phyloP scores from a whole-genome alignment of 208 protist species.

The Crithidia sp. region DNA sequence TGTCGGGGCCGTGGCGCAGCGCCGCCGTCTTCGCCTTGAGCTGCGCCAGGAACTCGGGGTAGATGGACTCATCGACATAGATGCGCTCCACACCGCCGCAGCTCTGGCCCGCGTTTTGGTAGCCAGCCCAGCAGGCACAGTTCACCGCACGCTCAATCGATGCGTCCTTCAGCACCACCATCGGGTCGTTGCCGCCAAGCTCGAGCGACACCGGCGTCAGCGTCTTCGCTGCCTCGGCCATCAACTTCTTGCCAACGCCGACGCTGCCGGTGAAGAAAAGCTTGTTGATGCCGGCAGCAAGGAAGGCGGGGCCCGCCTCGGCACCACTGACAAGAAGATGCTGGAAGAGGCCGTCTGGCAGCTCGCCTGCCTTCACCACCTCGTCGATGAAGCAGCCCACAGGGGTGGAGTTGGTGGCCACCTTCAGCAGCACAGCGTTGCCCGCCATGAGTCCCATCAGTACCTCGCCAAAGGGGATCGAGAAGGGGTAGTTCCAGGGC shows the following conservation, averaged over 20 bases:
- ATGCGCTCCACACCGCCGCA: constrained; percentile 81
- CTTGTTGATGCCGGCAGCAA: constrained; percentile 66
- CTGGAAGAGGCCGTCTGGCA: constrained; percentile 69
- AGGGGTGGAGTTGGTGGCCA: constrained; percentile 56
- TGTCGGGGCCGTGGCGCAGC: constrained; percentile 73
- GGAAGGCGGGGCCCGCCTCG: constrained; percentile 45
- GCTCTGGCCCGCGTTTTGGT: constrained; percentile 84
- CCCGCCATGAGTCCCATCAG: constrained; percentile 86
- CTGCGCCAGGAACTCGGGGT: constrained; percentile 70
- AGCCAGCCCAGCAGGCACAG: constrained; percentile 82
- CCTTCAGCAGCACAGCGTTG: constrained; percentile 82
- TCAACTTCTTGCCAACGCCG: constrained; percentile 74
- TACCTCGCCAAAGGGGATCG: constrained; percentile 85
- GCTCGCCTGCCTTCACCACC: constrained; percentile 54
- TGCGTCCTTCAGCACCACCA: constrained; percentile 80
- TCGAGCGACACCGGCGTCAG: constrained; percentile 81
- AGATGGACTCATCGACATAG: constrained; percentile 74
- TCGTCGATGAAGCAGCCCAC: constrained; percentile 75
- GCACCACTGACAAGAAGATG: constrained; percentile 59
- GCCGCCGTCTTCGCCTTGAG: constrained; percentile 71
- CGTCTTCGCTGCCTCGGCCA: constrained; percentile 72
- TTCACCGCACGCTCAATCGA: constrained; percentile 81
- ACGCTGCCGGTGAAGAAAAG: constrained; percentile 91
- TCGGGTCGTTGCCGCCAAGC: constrained; percentile 88
- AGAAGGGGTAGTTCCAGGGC: constrained; percentile 90